phyloP scores from a whole-genome alignment of 2,329 filamentous ascomycete species.

The Neopestalotiopsis rosae region DNA sequence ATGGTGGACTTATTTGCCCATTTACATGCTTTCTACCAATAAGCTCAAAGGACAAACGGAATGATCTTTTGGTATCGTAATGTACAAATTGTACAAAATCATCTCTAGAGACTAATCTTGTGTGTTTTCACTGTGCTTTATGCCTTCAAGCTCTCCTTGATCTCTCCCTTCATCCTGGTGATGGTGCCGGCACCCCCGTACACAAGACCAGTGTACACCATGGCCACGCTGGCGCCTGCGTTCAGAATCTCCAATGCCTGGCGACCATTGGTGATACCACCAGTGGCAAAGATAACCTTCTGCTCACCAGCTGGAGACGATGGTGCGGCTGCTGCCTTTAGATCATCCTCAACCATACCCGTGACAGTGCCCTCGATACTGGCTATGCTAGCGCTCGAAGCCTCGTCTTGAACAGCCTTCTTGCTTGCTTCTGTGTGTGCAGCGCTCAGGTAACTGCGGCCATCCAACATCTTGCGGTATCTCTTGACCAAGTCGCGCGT shows the following conservation, averaged over 20 bases:
- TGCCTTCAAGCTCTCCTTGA: constrained; percentile 48
- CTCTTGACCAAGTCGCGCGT: constrained; percentile 79
- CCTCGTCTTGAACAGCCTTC: constrained; percentile 30
- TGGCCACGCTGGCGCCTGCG: constrained; percentile 87
- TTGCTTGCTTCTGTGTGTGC: constrained; percentile 21
- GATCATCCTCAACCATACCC: constrained; percentile 31
- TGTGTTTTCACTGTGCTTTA: constrained; percentile 22
- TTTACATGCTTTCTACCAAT: neutral
- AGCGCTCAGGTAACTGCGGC: constrained; percentile 45
- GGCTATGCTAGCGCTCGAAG: constrained; percentile 39
- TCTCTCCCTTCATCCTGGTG: constrained; percentile 69
- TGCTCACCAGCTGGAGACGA: constrained; percentile 69
- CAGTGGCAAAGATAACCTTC: constrained; percentile 92
- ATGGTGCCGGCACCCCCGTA: constrained; percentile 70
- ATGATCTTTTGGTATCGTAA: constrained; percentile 1
- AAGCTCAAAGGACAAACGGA: neutral
- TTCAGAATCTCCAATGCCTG: constrained; percentile 84
- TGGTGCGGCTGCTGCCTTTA: constrained; percentile 54
- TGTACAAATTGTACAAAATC: constrained; percentile 3
- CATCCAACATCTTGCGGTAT: constrained; percentile 75
- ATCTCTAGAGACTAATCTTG: neutral
- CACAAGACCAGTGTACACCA: constrained; percentile 82
- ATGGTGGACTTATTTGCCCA: neutral
- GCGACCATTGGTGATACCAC: constrained; percentile 87
- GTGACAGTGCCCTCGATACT: constrained; percentile 40